phyloP scores from a whole-genome alignment of 2,329 filamentous ascomycete genomes.

The Penicillium fuscoglaucum region DNA sequence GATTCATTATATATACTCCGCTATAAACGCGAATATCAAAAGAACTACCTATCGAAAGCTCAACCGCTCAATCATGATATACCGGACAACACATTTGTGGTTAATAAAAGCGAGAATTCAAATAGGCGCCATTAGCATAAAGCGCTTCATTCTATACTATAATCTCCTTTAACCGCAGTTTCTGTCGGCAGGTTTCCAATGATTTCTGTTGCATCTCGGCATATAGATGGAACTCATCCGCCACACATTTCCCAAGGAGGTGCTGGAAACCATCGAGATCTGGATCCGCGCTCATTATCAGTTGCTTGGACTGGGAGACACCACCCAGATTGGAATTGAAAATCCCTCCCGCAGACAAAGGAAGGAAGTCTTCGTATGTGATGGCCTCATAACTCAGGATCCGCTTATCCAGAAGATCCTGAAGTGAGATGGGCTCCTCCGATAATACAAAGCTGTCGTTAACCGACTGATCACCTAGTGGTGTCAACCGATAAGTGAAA shows the following conservation, averaged over 20 bases:
- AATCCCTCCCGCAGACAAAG: conserved; percentile 55
- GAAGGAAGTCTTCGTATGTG: conserved; percentile 58
- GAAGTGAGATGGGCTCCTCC: conserved; percentile 16
- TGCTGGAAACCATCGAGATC: conserved; percentile 31
- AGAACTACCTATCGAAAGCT: too few relatives aligned
- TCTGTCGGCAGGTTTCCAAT: conserved; percentile 24
- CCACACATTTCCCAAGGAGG: conserved; percentile 20
- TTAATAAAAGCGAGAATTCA: background rate
- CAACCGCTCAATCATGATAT: too few relatives aligned
- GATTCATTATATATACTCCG: too few relatives aligned
- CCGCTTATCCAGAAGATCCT: conserved; percentile 35
- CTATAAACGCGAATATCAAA: too few relatives aligned
- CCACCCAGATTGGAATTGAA: conserved; percentile 48
- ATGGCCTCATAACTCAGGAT: conserved; percentile 46
- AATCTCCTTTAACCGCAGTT: conserved; percentile 17
- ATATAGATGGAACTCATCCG: conserved; percentile 32
- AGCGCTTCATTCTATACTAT: background rate
- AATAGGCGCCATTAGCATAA: background rate
- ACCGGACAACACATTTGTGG: too few relatives aligned
- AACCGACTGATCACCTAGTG: conserved; percentile 4
- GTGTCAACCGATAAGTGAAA: conserved; percentile 37
- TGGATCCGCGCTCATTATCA: conserved; percentile 28
- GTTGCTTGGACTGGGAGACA: conserved; percentile 21
- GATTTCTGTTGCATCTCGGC: conserved; percentile 27
- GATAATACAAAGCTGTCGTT: background rate